Conservation (phyloP, 306 rosid genomes). For the Prunus fruticosa region DNA sequence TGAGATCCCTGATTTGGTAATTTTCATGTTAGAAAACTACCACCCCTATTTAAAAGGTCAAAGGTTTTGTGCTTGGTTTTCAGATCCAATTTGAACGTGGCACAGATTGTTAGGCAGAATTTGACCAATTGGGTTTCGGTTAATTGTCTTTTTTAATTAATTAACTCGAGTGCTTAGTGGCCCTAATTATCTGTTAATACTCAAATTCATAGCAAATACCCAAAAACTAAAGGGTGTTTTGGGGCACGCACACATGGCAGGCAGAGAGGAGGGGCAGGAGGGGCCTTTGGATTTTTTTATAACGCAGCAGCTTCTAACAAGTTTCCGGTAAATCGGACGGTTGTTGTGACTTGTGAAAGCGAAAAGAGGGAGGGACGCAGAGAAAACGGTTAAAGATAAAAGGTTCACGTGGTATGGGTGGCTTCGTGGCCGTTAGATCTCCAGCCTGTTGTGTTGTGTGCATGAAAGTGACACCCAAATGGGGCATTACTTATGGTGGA, state of each 20-base stretch:
- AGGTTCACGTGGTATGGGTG: slow-evolving; percentile 27
- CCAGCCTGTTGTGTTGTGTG: neutral
- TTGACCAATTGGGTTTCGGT: neutral
- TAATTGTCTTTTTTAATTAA: neutral
- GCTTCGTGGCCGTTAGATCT: slow-evolving; percentile 20
- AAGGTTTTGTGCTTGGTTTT: neutral
- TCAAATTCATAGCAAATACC: neutral
- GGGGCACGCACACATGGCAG: neutral
- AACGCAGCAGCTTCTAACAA: neutral
- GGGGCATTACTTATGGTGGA: slow-evolving; percentile 2
- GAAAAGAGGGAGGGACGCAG: slow-evolving; percentile 5
- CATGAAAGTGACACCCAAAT: slow-evolving; percentile 16
- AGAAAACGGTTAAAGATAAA: slow-evolving; percentile 17
- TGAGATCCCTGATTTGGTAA: too few relatives aligned
- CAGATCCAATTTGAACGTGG: neutral
- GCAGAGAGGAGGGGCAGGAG: neutral
- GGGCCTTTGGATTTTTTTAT: neutral
- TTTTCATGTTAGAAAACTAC: too few relatives aligned
- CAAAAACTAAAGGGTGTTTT: neutral
- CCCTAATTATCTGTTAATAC: too few relatives aligned
- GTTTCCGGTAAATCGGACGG: slow-evolving; percentile 11
- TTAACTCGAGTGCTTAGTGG: neutral
- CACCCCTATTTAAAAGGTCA: neutral
- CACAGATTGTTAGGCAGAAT: neutral
- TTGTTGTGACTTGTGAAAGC: slow-evolving; percentile 14